phyloP scores from a whole-genome alignment of 2,329 filamentous ascomycete species.

The Hypomyces rosellus region DNA sequence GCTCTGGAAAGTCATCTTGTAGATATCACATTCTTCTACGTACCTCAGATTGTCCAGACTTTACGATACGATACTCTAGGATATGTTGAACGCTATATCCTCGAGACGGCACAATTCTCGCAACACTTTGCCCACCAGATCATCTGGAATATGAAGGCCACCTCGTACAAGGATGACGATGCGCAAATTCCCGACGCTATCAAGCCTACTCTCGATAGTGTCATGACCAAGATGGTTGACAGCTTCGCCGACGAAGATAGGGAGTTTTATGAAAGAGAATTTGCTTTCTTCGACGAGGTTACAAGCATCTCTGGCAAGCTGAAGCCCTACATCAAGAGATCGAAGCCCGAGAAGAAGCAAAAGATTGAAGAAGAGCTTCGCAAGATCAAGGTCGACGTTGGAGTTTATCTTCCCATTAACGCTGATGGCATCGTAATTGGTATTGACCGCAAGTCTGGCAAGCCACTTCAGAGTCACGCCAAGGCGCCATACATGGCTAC shows the following conservation, averaged over 20 bases:
- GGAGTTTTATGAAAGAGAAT: slow-evolving; percentile 88
- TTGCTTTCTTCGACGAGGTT: slow-evolving; percentile 96
- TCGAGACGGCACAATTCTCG: slow-evolving; percentile 96
- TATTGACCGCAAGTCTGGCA: slow-evolving; percentile 96
- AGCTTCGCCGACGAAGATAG: slow-evolving; percentile 76
- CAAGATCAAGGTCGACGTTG: slow-evolving; percentile 94
- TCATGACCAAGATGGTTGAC: slow-evolving; percentile 75
- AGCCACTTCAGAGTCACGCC: slow-evolving; percentile 93
- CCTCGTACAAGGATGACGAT: slow-evolving; percentile 96
- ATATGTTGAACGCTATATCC: slow-evolving; percentile 92
- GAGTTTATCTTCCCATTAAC: slow-evolving; percentile 94
- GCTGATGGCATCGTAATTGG: slow-evolving; percentile 95
- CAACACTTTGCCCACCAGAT: slow-evolving; percentile 98
- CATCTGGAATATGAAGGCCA: slow-evolving; percentile 99
- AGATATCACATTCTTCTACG: slow-evolving; percentile 98
- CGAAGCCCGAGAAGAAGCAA: slow-evolving; percentile 95
- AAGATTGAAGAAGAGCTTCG: slow-evolving; percentile 98
- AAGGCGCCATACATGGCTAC: slow-evolving; percentile 99
- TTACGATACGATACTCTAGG: slow-evolving; percentile 88
- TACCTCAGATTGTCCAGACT: slow-evolving; percentile 94
- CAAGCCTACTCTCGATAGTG: slow-evolving; percentile 87
- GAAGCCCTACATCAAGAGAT: slow-evolving; percentile 83
- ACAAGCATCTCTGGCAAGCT: slow-evolving; percentile 93
- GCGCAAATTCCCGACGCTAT: slow-evolving; percentile 82
- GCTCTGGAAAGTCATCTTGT: slow-evolving; percentile 89